Evolutionary conservation across 768 basidiomycete genomes (phyloP).

Genomic region (Wakefieldia striispora): DNA sequence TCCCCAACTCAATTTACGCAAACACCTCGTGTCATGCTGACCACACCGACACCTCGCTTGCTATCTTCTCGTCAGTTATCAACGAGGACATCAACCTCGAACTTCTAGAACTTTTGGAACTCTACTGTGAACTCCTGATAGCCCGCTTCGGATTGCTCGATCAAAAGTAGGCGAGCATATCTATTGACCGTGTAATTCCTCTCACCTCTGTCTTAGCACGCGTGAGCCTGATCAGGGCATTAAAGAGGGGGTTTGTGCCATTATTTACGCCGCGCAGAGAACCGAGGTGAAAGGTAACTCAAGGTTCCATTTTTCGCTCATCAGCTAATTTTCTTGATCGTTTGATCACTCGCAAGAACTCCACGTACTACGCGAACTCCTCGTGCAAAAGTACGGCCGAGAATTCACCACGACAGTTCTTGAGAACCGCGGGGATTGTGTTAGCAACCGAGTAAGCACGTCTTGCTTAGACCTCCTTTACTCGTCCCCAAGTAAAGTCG

Average conservation of each 20-base stretch:
- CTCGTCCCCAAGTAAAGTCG: background rate
- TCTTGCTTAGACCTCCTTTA: background rate
- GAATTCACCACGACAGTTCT: slow-evolving; percentile 84
- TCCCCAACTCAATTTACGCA: slow-evolving; percentile 15
- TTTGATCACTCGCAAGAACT: slow-evolving; percentile 54
- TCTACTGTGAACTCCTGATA: slow-evolving; percentile 91
- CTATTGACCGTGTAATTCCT: slow-evolving; percentile 6
- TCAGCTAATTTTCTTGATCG: slow-evolving; percentile 2
- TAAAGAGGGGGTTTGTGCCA: slow-evolving; percentile 79
- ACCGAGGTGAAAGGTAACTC: slow-evolving; percentile 81
- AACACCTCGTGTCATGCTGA: slow-evolving; percentile 2
- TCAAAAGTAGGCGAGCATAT: slow-evolving; percentile 57
- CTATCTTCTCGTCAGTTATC: slow-evolving; percentile 50
- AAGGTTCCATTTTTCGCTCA: background rate
- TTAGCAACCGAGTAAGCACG: slow-evolving; percentile 73
- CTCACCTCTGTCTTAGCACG: slow-evolving; percentile 40
- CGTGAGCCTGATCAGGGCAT: slow-evolving; percentile 87
- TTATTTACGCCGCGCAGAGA: slow-evolving; percentile 89
- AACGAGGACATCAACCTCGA: slow-evolving; percentile 85
- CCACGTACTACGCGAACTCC: slow-evolving; percentile 85
- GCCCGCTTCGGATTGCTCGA: slow-evolving; percentile 93
- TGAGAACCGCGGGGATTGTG: slow-evolving; percentile 79
- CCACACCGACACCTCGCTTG: slow-evolving; percentile 18
- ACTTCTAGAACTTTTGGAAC: slow-evolving; percentile 86
- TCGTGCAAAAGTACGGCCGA: slow-evolving; percentile 95